Percentiles rank a stretch among this genome's conserved stretches.
Conservation (phyloP, 2,329 filamentous ascomycete species). For the Sclerotinia borealis region DNA sequence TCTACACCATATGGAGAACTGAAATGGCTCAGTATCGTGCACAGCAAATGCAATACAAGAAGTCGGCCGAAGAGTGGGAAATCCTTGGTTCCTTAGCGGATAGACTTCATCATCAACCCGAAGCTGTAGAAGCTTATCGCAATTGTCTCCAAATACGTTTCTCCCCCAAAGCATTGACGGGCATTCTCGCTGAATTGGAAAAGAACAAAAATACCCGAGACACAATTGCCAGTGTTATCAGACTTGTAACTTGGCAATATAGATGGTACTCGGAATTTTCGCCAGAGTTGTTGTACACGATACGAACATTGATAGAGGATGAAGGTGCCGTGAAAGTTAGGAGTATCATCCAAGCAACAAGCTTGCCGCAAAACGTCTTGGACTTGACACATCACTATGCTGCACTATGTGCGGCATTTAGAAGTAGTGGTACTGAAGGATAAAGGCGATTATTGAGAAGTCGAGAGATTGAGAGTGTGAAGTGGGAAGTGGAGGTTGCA, state of each 20-base stretch:
- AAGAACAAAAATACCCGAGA: conserved; percentile 72
- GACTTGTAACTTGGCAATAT: conserved; percentile 96
- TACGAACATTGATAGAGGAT: conserved; percentile 91
- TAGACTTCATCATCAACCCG: conserved; percentile 83
- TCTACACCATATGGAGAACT: conserved; percentile 98
- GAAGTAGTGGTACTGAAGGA: conserved; percentile 65
- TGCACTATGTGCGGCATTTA: conserved; percentile 86
- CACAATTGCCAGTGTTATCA: conserved; percentile 77
- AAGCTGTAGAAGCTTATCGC: conserved; percentile 89
- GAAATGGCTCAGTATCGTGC: conserved; percentile 94
- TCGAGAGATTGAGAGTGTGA: too few relatives aligned
- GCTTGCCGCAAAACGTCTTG: conserved; percentile 83
- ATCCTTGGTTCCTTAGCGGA: conserved; percentile 91
- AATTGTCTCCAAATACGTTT: conserved; percentile 83
- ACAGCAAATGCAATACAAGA: conserved; percentile 92
- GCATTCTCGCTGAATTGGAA: conserved; percentile 75
- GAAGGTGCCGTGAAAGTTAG: conserved; percentile 96
- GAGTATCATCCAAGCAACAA: conserved; percentile 95
- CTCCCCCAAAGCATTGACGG: conserved; percentile 84
- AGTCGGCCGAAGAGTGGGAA: conserved; percentile 96
- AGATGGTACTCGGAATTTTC: conserved; percentile 99
- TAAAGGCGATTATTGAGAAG: conserved; percentile 3
- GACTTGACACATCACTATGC: conserved; percentile 96
- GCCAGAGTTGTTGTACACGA: conserved; percentile 77
- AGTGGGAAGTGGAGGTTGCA: conserved; percentile 4